Conservation (phyloP, 306 rosid species). For the Mimosa bimucronata region DNA sequence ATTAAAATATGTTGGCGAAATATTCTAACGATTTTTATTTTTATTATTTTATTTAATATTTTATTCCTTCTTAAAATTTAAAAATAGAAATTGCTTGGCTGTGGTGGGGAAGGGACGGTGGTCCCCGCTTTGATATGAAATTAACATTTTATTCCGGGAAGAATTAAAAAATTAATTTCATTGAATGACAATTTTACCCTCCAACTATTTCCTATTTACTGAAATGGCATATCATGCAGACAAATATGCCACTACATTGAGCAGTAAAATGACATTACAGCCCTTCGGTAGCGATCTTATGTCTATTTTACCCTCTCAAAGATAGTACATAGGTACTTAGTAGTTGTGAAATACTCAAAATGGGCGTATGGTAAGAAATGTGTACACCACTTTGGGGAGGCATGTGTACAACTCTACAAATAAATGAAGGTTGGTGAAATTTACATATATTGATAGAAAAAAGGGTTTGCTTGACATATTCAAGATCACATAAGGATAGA, state of each 20-base stretch:
- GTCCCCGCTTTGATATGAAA: slow-evolving; percentile 40
- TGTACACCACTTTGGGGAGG: no score
- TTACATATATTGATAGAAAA: no score
- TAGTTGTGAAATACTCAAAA: neutral
- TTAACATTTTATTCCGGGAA: neutral
- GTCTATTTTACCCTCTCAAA: slow-evolving; percentile 19
- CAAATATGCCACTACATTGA: slow-evolving; percentile 21
- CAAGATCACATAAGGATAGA: no score
- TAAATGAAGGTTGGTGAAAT: no score
- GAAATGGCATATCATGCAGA: neutral
- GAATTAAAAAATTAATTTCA: slow-evolving; percentile 25
- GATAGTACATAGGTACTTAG: slow-evolving; percentile 15
- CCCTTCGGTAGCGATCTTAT: neutral
- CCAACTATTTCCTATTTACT: slow-evolving; percentile 22
- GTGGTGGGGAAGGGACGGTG: slow-evolving; percentile 43
- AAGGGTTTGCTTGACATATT: no score
- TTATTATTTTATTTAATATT: slow-evolving; percentile 38
- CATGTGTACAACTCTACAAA: no score
- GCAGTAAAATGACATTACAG: neutral
- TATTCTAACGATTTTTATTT: slow-evolving; percentile 19
- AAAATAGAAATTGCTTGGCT: slow-evolving; percentile 44
- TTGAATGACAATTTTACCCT: slow-evolving; percentile 33
- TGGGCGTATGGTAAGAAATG: no score
- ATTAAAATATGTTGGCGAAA: slow-evolving; percentile 24
- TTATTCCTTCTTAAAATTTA: slow-evolving; percentile 35